Evolutionary conservation across 1,284 basidiomycete genomes (phyloP).

Genomic region (Termitomyces sp.): DNA sequence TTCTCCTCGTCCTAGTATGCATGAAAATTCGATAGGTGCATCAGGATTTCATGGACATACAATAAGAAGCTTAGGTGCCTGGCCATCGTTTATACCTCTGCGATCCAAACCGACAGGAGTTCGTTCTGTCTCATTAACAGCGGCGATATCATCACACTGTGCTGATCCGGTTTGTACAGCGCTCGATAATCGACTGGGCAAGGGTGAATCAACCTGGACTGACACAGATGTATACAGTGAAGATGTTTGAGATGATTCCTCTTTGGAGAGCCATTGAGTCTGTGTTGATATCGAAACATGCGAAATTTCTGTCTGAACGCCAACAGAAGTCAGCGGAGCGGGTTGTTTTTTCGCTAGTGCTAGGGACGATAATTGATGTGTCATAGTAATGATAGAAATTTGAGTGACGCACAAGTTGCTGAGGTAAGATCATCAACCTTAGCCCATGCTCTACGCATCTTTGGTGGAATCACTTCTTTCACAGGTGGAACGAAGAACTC

Average conservation of each 20-base stretch:
- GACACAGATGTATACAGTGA: constrained; percentile 15
- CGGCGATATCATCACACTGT: constrained; percentile 9
- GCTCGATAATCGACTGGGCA: constrained; percentile 8
- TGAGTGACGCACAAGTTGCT: constrained; percentile 30
- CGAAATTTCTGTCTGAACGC: constrained; percentile 24
- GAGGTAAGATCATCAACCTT: constrained; percentile 37
- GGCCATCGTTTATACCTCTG: neutral
- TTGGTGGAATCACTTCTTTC: constrained; percentile 43
- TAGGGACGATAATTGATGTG: constrained; percentile 6
- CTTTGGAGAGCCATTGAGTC: constrained; percentile 15
- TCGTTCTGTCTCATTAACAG: constrained; percentile 19
- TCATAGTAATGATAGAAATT: neutral
- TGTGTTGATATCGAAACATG: constrained; percentile 20
- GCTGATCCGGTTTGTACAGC: constrained; percentile 10
- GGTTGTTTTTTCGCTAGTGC: constrained; percentile 9
- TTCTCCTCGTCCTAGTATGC: constrained; percentile 19
- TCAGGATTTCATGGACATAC: constrained; percentile 11
- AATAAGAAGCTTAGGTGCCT: neutral
- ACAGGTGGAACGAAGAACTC: constrained; percentile 23
- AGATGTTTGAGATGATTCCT: constrained; percentile 20
- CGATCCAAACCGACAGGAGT: neutral
- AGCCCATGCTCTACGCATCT: constrained; percentile 53
- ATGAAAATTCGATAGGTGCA: constrained; percentile 11
- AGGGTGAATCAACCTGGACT: constrained; percentile 19
- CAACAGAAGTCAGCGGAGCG: constrained; percentile 23